Evolutionary conservation across 2,329 filamentous ascomycete species (phyloP).

Genomic region (Ceratocystis diversiconidia): DNA sequence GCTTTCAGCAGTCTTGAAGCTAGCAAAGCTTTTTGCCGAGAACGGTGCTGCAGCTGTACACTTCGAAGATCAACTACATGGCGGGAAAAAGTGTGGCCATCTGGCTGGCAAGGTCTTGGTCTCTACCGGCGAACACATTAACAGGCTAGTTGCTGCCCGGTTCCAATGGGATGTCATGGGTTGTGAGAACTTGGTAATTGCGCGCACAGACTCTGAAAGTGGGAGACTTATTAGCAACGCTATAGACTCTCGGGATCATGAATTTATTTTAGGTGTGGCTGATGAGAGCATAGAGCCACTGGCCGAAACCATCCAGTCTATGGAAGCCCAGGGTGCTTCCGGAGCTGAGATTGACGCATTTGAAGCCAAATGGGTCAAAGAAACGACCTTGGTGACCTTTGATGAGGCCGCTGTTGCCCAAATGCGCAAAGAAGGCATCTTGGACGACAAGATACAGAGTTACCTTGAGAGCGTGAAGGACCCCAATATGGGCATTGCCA

Average conservation of each 20-base stretch:
- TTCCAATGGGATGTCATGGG: conserved; percentile 99
- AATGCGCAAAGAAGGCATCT: conserved; percentile 50
- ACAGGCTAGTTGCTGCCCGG: conserved; percentile 75
- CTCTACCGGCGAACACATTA: conserved; percentile 89
- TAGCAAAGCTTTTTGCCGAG: conserved; percentile 94
- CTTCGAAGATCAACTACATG: conserved; percentile 95
- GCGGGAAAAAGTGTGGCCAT: conserved; percentile 97
- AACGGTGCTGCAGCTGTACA: conserved; percentile 93
- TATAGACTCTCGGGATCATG: conserved; percentile 87
- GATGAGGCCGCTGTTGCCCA: conserved; percentile 78
- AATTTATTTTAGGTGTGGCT: conserved; percentile 83
- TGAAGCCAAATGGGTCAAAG: conserved; percentile 79
- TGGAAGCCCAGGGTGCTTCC: conserved; percentile 68
- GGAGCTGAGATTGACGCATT: conserved; percentile 72
- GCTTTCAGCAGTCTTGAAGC: conserved; percentile 80
- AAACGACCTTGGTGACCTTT: conserved; percentile 72
- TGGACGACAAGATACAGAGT: conserved; percentile 47
- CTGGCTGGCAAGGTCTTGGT: conserved; percentile 92
- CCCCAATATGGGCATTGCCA: conserved; percentile 61
- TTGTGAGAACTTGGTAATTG: conserved; percentile 84
- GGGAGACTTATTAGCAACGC: conserved; percentile 80
- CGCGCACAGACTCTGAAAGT: conserved; percentile 88
- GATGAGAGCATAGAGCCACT: conserved; percentile 62
- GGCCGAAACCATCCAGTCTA: conserved; percentile 74
- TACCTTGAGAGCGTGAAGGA: conserved; percentile 54